Base-by-base conservation (phyloP, 2,329 filamentous ascomycete genomes). In the Plectosphaerella sp. region DNA sequence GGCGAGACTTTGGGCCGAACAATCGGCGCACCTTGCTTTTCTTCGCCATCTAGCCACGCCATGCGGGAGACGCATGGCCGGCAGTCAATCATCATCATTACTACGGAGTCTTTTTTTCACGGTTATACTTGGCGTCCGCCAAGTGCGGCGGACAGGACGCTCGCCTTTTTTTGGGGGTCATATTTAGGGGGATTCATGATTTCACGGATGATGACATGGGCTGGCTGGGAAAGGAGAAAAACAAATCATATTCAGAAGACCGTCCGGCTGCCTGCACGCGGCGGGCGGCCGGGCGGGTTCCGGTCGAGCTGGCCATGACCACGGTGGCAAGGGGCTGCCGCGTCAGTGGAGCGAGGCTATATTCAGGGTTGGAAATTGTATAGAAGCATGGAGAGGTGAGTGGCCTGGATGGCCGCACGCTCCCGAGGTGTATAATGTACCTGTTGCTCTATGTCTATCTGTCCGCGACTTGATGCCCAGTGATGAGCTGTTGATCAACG, bases 181-280 rank as follows among this genome's bases (percentile, higher is more conserved):
- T 22, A 16, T n/a, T 47, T 5, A 22, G 22, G 22, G 22, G 22
- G 22, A 22, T 48, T 28, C 42, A 57, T 45, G 55, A 57, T 46
- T 56, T 56, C 49, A 56, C 47, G 54, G 52, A 54, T 56, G 35
- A 56, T 54, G 54, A 56, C 47, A 49, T 16, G 25, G 39, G 47
- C 28, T 11, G 39, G 47, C 28, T 11, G 11, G 46, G 42, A 41
- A 39, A 33, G 14, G 42, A 48, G 33, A 20, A 47, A 45, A 24
- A 36, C 6, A 10, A 33, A 33, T 33, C 28, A 33, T 33, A 9
- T 33, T 33, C 28, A 18, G 16, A 35, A 47, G 45, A 28, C n/a
- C 15, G 24, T 47, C 22, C 45, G 16, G 16, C 45, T 35, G 45
- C 24, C n/a, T n/a, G 45, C 22, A n/a, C 6, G 25, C 9, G 18